Evolutionary conservation across 2,329 filamentous ascomycete species (phyloP).

Genomic region (Chaetoscypha palmicola): DNA sequence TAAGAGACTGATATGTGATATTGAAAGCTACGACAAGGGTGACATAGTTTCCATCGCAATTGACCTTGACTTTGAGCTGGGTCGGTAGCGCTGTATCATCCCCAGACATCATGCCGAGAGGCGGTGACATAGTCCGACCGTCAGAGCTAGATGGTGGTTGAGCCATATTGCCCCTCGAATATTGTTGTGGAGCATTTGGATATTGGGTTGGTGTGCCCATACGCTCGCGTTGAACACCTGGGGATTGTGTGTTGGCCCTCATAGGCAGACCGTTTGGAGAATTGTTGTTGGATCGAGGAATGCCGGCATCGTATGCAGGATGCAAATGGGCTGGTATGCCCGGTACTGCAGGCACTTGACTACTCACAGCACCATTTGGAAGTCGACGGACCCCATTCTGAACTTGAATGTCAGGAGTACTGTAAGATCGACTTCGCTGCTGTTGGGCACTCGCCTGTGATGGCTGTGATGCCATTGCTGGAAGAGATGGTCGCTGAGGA

Average conservation of each 20-base stretch:
- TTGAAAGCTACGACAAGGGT: slow-evolving; percentile 95
- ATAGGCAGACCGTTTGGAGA: slow-evolving; percentile 67
- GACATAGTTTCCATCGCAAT: slow-evolving; percentile 84
- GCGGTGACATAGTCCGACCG: slow-evolving; percentile 39
- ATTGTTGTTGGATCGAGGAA: slow-evolving; percentile 73
- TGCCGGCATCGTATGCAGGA: slow-evolving; percentile 50
- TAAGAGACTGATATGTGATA: slow-evolving; percentile 87
- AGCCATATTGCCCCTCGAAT: slow-evolving; percentile 24
- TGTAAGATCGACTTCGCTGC: slow-evolving; percentile 80
- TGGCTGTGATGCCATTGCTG: slow-evolving; percentile 55
- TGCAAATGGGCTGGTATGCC: slow-evolving; percentile 68
- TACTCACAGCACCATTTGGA: slow-evolving; percentile 43
- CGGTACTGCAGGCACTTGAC: slow-evolving; percentile 60
- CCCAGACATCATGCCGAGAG: slow-evolving; percentile 29
- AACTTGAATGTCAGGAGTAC: slow-evolving; percentile 87
- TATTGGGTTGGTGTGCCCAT: slow-evolving; percentile 36
- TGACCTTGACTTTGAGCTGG: slow-evolving; percentile 93
- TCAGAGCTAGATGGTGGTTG: slow-evolving; percentile 28
- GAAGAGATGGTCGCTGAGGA: slow-evolving; percentile 71
- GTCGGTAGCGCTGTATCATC: slow-evolving; percentile 51
- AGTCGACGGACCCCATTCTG: slow-evolving; percentile 51
- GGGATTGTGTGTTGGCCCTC: slow-evolving; percentile 64
- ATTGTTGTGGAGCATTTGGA: slow-evolving; percentile 29
- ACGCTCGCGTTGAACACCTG: slow-evolving; percentile 58
- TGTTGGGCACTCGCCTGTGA: slow-evolving; percentile 44